A percentile compares a stretch with the other conserved stretches of the same genome.
These are phyloP conservation scores for Lipomyces lipofer DNA, from an alignment of 805 yeast genomes.

Conservation along the genomic window DNA sequence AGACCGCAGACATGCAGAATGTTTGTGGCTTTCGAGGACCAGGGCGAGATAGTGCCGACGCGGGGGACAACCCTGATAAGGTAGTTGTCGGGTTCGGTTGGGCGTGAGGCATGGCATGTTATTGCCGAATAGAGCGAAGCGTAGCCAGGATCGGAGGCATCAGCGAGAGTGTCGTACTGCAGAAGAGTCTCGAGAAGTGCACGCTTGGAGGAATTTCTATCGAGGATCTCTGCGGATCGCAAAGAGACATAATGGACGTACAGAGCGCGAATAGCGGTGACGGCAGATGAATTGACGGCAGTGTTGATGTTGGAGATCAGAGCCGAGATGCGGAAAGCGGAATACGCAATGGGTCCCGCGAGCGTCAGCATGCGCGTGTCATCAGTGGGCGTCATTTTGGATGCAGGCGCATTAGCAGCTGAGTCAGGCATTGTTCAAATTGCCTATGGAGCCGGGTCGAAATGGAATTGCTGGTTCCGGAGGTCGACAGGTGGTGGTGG, in stretches of 20 bases:
- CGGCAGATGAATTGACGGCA: conserved; percentile 64
- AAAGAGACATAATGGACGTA: conserved; percentile 79
- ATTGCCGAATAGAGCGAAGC: conserved; percentile 45
- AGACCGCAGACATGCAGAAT: conserved; percentile 88
- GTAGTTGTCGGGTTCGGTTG: conserved; percentile 44
- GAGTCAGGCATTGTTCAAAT: background rate
- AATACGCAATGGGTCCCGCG: conserved; percentile 89
- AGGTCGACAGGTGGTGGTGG: too few relatives aligned
- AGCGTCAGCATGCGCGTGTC: conserved; percentile 45
- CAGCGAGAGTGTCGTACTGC: conserved; percentile 71
- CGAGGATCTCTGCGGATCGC: conserved; percentile 33
- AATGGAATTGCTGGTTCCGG: too few relatives aligned
- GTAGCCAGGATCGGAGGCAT: conserved; percentile 50
- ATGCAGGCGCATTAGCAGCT: background rate
- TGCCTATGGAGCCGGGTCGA: background rate
- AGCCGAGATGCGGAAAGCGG: conserved; percentile 78
- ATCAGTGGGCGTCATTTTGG: conserved; percentile 3
- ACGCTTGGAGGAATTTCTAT: conserved; percentile 32
- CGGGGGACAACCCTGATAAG: conserved; percentile 83
- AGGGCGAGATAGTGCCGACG: conserved; percentile 95
- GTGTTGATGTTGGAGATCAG: conserved; percentile 71
- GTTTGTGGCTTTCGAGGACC: conserved; percentile 99
- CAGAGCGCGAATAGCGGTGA: conserved; percentile 69
- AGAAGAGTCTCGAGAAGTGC: conserved; percentile 59
- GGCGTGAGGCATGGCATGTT: conserved; percentile 36